Percentiles rank a stretch among this genome's conserved stretches.
phyloP scores from a whole-genome alignment of 306 rosid species.

The Notholithocarpus densiflorus region DNA sequence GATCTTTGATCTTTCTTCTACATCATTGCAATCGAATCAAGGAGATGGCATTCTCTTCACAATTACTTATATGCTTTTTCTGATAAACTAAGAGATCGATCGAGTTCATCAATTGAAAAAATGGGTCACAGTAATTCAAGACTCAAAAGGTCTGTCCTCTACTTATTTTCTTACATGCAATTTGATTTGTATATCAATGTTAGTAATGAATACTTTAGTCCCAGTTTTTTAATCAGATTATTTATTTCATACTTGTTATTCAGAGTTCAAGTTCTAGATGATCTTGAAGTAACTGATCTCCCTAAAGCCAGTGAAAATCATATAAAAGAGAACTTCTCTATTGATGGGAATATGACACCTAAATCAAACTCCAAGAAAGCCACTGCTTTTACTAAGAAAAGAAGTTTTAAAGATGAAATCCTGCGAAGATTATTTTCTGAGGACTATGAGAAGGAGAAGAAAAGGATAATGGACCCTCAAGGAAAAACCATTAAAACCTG shows the following conservation, averaged over 20 bases:
- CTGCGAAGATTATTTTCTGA: conserved; percentile 51
- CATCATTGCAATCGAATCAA: too few relatives aligned
- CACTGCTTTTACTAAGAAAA: conserved; percentile 15
- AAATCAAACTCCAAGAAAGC: too few relatives aligned
- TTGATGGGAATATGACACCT: too few relatives aligned
- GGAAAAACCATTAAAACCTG: conserved; percentile 42
- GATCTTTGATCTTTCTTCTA: too few relatives aligned
- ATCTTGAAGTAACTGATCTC: conserved; percentile 24
- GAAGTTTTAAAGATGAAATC: conserved; percentile 34
- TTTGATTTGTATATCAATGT: too few relatives aligned
- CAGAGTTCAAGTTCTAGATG: conserved; percentile 40
- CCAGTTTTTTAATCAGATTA: not conserved
- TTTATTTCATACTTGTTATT: not conserved
- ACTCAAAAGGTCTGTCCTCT: conserved; percentile 54
- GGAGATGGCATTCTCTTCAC: too few relatives aligned
- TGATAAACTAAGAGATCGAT: too few relatives aligned
- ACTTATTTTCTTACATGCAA: not conserved
- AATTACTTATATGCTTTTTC: too few relatives aligned
- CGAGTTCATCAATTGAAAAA: too few relatives aligned
- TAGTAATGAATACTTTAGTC: not conserved
- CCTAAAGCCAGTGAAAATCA: conserved; percentile 12
- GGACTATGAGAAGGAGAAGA: conserved; percentile 44
- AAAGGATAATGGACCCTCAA: conserved; percentile 45
- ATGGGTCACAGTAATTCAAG: conserved; percentile 35
- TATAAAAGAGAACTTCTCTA: not conserved